Conservation (phyloP, 2,329 filamentous ascomycete species). For the Aaosphaeria pasadenensis region DNA sequence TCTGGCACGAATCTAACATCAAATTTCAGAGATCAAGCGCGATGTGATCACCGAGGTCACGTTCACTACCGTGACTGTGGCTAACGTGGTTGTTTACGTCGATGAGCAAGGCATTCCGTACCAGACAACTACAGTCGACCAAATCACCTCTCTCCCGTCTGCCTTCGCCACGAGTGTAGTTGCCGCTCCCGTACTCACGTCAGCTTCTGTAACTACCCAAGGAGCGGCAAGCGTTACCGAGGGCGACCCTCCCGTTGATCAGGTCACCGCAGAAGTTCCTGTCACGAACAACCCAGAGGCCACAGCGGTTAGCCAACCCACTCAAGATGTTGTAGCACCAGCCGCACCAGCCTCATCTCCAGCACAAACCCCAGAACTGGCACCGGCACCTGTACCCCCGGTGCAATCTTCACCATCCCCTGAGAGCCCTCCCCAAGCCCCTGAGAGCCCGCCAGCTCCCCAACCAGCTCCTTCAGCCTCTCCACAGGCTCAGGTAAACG, state of each 20-base stretch:
- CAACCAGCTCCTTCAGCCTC: background rate
- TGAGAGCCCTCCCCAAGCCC: background rate
- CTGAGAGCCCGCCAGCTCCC: background rate
- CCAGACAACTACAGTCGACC: slow-evolving; percentile 18
- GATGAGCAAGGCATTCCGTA: slow-evolving; percentile 27
- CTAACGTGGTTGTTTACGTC: slow-evolving; percentile 26
- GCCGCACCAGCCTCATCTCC: background rate
- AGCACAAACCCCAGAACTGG: background rate
- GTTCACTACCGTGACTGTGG: slow-evolving; percentile 27
- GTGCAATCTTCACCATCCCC: background rate
- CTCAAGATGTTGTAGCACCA: background rate
- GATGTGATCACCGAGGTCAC: slow-evolving; percentile 28
- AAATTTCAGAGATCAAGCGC: slow-evolving; percentile 24
- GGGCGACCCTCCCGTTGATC: background rate
- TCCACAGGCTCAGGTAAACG: slow-evolving; percentile 3
- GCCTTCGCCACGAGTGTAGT: slow-evolving; percentile 4
- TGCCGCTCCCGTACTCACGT: background rate
- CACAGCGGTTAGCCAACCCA: background rate
- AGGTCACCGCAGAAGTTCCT: background rate
- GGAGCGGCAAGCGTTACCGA: background rate
- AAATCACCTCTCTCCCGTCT: slow-evolving; percentile 6
- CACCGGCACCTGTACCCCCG: background rate
- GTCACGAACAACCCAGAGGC: no score
- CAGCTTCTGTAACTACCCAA: slow-evolving; percentile 1
- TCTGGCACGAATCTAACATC: slow-evolving; percentile 6